Conservation (phyloP, 1,284 basidiomycete species). For the Schizophyllum amplum region DNA sequence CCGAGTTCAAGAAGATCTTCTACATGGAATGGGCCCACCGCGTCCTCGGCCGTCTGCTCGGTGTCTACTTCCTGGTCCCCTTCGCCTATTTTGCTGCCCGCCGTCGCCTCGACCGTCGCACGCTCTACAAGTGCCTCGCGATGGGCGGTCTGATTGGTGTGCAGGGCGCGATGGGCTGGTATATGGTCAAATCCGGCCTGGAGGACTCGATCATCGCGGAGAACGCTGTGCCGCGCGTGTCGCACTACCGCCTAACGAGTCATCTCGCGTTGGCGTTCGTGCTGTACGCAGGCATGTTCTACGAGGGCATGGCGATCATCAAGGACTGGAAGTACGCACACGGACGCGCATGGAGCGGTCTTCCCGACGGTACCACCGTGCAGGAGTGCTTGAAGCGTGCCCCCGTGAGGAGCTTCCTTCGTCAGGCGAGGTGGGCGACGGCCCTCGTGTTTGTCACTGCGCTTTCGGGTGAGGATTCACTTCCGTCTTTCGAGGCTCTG, state of each 20-base stretch:
- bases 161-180: conserved; percentile 95
- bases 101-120: conserved; percentile 7
- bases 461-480: conserved; percentile 61
- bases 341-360: conserved; percentile 38
- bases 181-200: conserved; percentile 98
- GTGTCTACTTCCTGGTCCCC: conserved; percentile 73
- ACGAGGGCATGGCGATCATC: conserved; percentile 70
- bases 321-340: conserved; percentile 76
- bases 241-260: conserved; percentile 93
- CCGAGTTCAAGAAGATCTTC: conserved; percentile 96
- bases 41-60: conserved; percentile 87
- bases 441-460: conserved; percentile 86
- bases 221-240: conserved; percentile 87
- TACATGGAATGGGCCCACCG: conserved; percentile 99
- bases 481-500: conserved; percentile 8
- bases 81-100: conserved; percentile 59
- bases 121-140: conserved; percentile 53
- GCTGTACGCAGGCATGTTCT: conserved; percentile 89
- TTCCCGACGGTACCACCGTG: conserved; percentile 16
- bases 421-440: conserved; percentile 53
- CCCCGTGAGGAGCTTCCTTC: conserved; percentile 50
- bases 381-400: conserved; percentile 46
- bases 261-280: conserved; percentile 89
- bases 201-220: conserved; percentile 76
- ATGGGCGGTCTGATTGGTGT: conserved; percentile 77